Evolutionary conservation across 2,329 filamentous ascomycete genomes (phyloP), one percentile per base, ranked within the genome.

Genomic region (Apiospora malaysiana): DNA sequence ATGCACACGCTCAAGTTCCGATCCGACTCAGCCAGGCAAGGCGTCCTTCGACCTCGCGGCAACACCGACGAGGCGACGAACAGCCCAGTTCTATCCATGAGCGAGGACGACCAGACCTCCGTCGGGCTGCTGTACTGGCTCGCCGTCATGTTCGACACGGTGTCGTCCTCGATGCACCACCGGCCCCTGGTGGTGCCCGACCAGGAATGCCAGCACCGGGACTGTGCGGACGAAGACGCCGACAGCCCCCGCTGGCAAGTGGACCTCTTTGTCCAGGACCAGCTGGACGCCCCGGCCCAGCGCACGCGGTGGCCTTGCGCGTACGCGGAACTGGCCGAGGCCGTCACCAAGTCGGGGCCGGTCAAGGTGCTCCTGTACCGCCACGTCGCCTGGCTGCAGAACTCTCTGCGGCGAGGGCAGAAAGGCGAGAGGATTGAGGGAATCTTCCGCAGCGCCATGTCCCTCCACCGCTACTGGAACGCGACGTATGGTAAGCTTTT

Each of bases 311-410:
- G 87, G 86, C 88, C 88, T 5, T 90, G 87, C 75, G 81, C 86
- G 0, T 85, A 87, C 72, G 83, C 86, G n/a, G 81, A 83, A 8
- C 87, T 88, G 0, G 82, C 86, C 2, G 79, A 83, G 27, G 78
- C 84, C 1, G 81, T 90, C 2, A 84, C 84, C 18, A 83, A 86
- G 70, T 85, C 88, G 4, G 86, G 87, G 1, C 87, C 88, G 0
- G 85, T 90, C 70, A 90, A 90, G 76, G 87, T 90, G 1, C 80
- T 90, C 2, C 82, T 90, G 2, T 90, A 87, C 74, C 85, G 88
- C 16, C 85, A 87, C 71, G 83, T 89, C 9, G 85, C 85, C 0
- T 85, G 85, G n/a, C 82, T 90, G 0, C 88, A 90, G 73, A 86
- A 84, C 27, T 80, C 87, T 5, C 72, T 89, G 12, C 81, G 85